Evolutionary conservation across 164 flowering plant genomes (phyloP).

Genomic region (Buxus sempervirens): DNA sequence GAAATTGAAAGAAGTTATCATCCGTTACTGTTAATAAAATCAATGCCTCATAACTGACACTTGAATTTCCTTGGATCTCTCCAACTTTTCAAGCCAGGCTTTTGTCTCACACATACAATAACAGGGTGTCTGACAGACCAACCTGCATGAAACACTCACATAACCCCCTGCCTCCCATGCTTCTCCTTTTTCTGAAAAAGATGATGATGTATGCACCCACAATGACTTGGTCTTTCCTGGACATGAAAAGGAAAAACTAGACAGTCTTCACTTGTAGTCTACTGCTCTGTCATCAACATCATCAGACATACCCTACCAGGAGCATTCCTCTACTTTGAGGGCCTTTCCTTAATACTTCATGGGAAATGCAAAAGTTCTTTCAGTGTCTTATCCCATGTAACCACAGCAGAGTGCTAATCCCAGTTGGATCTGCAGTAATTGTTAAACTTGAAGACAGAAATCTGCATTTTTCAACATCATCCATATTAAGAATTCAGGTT

Average conservation of each 20-base stretch:
- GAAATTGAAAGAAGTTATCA: conserved; percentile 20
- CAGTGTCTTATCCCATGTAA: conserved; percentile 1
- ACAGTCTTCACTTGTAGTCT: conserved; percentile 28
- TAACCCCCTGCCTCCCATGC: conserved; percentile 11
- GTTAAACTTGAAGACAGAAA: conserved; percentile 5
- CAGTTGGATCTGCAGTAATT: neutral
- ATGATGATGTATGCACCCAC: conserved; percentile 41
- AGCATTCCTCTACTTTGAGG: conserved; percentile 32
- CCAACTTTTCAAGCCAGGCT: conserved; percentile 50
- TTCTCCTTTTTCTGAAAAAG: conserved; percentile 39
- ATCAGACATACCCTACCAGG: conserved; percentile 23
- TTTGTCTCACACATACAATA: conserved; percentile 35
- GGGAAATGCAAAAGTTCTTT: conserved; percentile 3
- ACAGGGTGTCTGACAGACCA: conserved; percentile 46
- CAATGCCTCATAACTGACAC: conserved; percentile 40
- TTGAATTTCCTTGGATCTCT: conserved; percentile 40
- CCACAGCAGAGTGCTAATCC: neutral
- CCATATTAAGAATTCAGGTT: neutral
- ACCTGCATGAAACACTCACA: conserved; percentile 23
- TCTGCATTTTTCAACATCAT: conserved; percentile 16
- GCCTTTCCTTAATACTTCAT: conserved; percentile 12
- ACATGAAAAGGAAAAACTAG: conserved; percentile 22
- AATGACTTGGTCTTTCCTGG: conserved; percentile 47
- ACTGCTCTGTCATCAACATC: conserved; percentile 21
- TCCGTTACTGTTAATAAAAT: conserved; percentile 28